These are phyloP conservation scores for Pseudogymnoascus sp. DNA, from an alignment of 2,329 filamentous ascomycete species.

Conservation along the genomic window DNA sequence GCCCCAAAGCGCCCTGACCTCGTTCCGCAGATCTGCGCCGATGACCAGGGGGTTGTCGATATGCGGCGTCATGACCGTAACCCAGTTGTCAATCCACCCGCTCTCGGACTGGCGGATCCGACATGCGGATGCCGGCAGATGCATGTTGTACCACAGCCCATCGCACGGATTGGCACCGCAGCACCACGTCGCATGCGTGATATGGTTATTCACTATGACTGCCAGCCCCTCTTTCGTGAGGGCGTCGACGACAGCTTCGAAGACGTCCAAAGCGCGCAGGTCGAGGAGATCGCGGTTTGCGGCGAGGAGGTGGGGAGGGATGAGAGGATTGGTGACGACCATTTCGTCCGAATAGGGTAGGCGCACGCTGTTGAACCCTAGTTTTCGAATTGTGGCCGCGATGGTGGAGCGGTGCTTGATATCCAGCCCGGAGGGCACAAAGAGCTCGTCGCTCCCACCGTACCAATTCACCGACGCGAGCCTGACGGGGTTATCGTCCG, in stretches of 20 bases:
- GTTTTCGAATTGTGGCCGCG: conserved; percentile 48
- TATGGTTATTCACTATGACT: conserved; percentile 65
- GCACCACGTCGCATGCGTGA: conserved; percentile 62
- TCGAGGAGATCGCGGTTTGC: conserved; percentile 56
- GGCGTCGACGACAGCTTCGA: conserved; percentile 49
- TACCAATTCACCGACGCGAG: conserved; percentile 65
- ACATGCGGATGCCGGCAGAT: conserved; percentile 50
- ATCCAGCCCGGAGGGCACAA: conserved; percentile 57
- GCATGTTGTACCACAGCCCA: conserved; percentile 58
- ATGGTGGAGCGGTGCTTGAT: conserved; percentile 55
- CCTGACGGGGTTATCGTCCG: conserved; percentile 49
- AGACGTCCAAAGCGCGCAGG: conserved; percentile 51
- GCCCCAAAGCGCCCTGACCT: conserved; percentile 61
- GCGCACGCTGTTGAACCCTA: conserved; percentile 66
- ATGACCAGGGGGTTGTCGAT: conserved; percentile 54
- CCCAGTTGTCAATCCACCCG: conserved; percentile 61
- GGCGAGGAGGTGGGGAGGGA: conserved; percentile 43
- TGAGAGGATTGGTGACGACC: conserved; percentile 51
- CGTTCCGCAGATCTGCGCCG: conserved; percentile 61
- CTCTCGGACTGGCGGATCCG: conserved; percentile 56
- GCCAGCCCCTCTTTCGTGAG: conserved; percentile 56
- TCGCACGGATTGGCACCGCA: conserved; percentile 63
- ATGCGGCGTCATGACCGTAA: conserved; percentile 54
- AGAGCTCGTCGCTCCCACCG: conserved; percentile 60
- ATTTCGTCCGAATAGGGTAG: conserved; percentile 64